phyloP scores from a whole-genome alignment of 2,329 filamentous ascomycete species.

The Neoascochyta sp. region DNA sequence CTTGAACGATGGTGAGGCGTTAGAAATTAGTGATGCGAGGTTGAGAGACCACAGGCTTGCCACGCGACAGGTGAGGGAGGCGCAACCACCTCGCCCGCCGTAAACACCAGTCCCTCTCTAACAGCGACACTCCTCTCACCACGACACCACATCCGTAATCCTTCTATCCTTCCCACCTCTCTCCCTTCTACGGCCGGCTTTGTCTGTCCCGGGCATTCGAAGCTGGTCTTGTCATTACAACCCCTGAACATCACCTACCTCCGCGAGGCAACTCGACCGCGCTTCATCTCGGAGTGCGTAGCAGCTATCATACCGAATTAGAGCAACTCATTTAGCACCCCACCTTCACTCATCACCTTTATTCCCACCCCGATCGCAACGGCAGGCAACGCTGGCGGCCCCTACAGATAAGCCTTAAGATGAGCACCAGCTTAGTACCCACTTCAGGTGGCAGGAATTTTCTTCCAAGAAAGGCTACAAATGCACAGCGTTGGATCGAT shows the following conservation, averaged over 20 bases:
- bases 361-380: not conserved
- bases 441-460: slow-evolving; percentile 8
- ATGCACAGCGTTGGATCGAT: slow-evolving; percentile 33
- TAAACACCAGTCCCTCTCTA: too few relatives aligned
- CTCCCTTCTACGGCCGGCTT: slow-evolving; percentile 13
- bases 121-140: not conserved
- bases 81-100: too few relatives aligned
- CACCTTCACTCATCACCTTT: not conserved
- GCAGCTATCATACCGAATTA: too few relatives aligned
- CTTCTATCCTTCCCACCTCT: slow-evolving; percentile 7
- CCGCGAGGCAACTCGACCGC: too few relatives aligned
- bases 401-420: not conserved
- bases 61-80: too few relatives aligned
- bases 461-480: slow-evolving; percentile 10
- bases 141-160: slow-evolving; percentile 8
- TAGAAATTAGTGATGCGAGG: too few relatives aligned
- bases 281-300: too few relatives aligned
- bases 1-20: too few relatives aligned
- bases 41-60: too few relatives aligned
- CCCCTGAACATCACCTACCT: slow-evolving; percentile 1
- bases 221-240: slow-evolving; percentile 10
- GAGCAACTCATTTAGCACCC: too few relatives aligned
- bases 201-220: slow-evolving; percentile 4
- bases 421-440: not conserved
- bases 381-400: not conserved